Evolutionary conservation across 176 grass and related monocot genomes (phyloP).

Genomic region (Oryza glumipatula): DNA sequence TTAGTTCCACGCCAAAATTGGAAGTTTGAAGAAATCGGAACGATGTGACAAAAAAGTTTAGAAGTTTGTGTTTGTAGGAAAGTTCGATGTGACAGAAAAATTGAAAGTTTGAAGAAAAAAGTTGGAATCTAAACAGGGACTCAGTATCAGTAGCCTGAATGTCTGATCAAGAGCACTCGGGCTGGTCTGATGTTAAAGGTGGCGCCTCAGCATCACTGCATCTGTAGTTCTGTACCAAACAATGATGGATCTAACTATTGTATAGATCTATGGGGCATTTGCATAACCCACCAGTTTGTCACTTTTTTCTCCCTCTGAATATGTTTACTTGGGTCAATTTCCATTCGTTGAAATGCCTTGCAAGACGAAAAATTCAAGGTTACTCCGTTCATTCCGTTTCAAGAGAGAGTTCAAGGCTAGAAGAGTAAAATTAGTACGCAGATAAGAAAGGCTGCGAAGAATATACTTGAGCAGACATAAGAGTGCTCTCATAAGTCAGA

Average conservation of each 20-base stretch:
- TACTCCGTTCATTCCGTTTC: background rate
- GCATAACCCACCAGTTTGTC: background rate
- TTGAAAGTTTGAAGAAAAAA: too few relatives aligned
- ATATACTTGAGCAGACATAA: background rate
- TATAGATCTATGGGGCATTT: background rate
- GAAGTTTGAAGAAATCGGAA: too few relatives aligned
- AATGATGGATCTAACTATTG: background rate
- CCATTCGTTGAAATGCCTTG: background rate
- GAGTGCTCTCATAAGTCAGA: background rate
- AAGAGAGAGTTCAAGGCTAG: background rate
- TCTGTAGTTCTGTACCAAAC: background rate
- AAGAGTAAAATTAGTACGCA: background rate
- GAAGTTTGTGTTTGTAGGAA: too few relatives aligned
- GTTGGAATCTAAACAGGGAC: too few relatives aligned
- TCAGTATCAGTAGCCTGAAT: background rate
- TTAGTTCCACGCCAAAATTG: too few relatives aligned
- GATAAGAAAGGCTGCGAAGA: background rate
- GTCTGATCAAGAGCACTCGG: background rate
- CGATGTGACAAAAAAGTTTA: too few relatives aligned
- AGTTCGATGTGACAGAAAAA: too few relatives aligned
- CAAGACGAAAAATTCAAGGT: slow-evolving; percentile 8
- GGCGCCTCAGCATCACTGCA: too few relatives aligned
- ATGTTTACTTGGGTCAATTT: background rate
- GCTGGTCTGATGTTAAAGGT: background rate
- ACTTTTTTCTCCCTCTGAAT: background rate